Conservation (phyloP, 2,329 filamentous ascomycete genomes). For the Xylaria sp. region DNA sequence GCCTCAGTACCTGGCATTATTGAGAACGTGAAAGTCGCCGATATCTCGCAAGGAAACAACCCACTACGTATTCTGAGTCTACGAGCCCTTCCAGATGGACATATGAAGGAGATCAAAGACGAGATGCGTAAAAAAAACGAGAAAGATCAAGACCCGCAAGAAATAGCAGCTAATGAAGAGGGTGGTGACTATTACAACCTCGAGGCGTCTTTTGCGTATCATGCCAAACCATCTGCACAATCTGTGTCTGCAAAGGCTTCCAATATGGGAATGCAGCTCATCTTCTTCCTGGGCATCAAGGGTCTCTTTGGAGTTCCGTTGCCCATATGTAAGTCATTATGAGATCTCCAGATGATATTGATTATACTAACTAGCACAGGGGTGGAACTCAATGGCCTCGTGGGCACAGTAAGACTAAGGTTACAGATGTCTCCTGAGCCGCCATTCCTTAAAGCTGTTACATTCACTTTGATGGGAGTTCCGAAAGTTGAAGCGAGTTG, state of each 20-base stretch:
- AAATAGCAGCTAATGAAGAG: conserved; percentile 88
- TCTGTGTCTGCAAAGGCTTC: conserved; percentile 83
- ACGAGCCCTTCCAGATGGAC: conserved; percentile 82
- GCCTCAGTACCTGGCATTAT: conserved; percentile 91
- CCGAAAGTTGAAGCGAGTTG: conserved; percentile 91
- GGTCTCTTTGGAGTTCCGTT: conserved; percentile 90
- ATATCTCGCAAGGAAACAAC: conserved; percentile 94
- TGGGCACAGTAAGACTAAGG: conserved; percentile 85
- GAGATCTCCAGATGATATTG: not conserved
- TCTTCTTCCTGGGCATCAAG: conserved; percentile 92
- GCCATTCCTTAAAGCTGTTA: conserved; percentile 90
- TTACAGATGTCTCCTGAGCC: conserved; percentile 89
- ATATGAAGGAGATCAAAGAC: conserved; percentile 84
- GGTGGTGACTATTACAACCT: conserved; percentile 94
- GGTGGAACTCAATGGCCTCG: conserved; percentile 90
- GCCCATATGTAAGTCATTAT: conserved; percentile 71
- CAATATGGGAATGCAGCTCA: conserved; percentile 96
- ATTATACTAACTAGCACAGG: conserved; percentile 48
- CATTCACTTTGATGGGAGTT: conserved; percentile 92
- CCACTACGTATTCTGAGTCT: conserved; percentile 89
- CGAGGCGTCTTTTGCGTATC: conserved; percentile 90
- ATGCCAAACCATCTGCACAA: conserved; percentile 78
- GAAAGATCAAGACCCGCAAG: conserved; percentile 84
- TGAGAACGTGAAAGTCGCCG: conserved; percentile 93
- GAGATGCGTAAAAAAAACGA: conserved; percentile 82